phyloP scores from a whole-genome alignment of 1,284 basidiomycete genomes.

The Rhodotorula mucilaginosa region DNA sequence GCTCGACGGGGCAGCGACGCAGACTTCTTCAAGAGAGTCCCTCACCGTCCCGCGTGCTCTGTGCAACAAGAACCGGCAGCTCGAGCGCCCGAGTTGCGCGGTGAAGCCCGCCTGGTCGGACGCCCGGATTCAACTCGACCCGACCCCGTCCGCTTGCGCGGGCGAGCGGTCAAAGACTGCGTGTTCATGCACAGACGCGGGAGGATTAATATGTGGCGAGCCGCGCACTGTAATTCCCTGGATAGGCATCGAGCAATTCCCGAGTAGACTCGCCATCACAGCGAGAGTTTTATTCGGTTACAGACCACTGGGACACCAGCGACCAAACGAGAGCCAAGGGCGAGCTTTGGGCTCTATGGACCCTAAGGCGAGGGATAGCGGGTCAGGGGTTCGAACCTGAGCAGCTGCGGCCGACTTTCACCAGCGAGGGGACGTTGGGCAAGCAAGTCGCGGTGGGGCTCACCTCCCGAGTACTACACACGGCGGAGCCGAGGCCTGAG shows the following conservation, averaged over 20 bases:
- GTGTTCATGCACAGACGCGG: slow-evolving; percentile 15
- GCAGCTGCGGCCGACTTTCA: not conserved
- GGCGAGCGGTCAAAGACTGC: not conserved
- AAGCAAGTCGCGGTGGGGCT: not conserved
- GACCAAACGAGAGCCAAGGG: not conserved
- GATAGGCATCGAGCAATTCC: slow-evolving; percentile 12
- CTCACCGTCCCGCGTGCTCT: slow-evolving; percentile 19
- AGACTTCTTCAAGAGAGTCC: slow-evolving; percentile 19
- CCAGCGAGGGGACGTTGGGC: no score
- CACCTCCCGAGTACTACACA: no score
- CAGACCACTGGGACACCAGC: not conserved
- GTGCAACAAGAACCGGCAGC: slow-evolving; percentile 21
- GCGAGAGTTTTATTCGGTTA: not conserved
- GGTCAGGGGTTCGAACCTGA: not conserved
- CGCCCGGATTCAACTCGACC: slow-evolving; percentile 1
- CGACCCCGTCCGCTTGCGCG: not conserved
- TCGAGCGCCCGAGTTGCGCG: not conserved
- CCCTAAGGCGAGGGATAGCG: rapidly evolving
- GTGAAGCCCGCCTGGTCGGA: slow-evolving; percentile 10
- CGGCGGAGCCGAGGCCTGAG: no score
- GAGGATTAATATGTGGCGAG: slow-evolving; percentile 5
- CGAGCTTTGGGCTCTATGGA: not conserved
- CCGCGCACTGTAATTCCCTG: slow-evolving; percentile 11
- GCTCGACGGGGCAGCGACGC: slow-evolving; percentile 14
- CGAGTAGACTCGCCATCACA: not conserved